phyloP scores from a whole-genome alignment of 129 eudicot species.

The Silybum marianum region DNA sequence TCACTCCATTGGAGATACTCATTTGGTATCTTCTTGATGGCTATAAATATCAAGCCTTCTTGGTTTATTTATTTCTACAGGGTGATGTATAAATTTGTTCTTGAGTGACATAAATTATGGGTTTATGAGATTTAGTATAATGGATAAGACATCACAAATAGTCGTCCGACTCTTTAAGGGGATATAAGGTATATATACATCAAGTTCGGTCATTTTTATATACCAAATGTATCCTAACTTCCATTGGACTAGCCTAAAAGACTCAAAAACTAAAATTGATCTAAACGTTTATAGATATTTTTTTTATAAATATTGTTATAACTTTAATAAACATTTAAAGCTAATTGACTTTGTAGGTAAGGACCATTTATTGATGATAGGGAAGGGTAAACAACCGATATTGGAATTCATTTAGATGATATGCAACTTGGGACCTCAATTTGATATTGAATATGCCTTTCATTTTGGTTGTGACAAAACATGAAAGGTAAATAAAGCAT shows the following conservation, averaged over 20 bases:
- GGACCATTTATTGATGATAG: too few relatives aligned
- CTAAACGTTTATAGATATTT: too few relatives aligned
- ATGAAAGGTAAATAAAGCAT: not conserved
- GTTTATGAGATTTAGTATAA: too few relatives aligned
- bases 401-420: too few relatives aligned
- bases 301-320: too few relatives aligned
- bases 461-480: not conserved
- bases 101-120: not conserved
- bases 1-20: too few relatives aligned
- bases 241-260: not conserved
- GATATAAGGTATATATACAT: too few relatives aligned
- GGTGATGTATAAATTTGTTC: not conserved
- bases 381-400: not conserved
- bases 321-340: not conserved
- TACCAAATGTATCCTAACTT: too few relatives aligned
- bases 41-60: not conserved
- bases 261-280: not conserved
- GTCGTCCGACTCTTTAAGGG: not conserved
- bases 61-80: not conserved
- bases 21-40: not conserved
- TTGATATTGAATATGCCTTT: not conserved
- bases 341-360: too few relatives aligned
- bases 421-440: not conserved
- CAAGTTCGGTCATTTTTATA: too few relatives aligned
- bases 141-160: not conserved